Percentiles rank a stretch among this genome's conserved stretches.
These are phyloP conservation scores for Plantago elongata DNA, from an alignment of 257 asterid species.

Conservation along the genomic window DNA sequence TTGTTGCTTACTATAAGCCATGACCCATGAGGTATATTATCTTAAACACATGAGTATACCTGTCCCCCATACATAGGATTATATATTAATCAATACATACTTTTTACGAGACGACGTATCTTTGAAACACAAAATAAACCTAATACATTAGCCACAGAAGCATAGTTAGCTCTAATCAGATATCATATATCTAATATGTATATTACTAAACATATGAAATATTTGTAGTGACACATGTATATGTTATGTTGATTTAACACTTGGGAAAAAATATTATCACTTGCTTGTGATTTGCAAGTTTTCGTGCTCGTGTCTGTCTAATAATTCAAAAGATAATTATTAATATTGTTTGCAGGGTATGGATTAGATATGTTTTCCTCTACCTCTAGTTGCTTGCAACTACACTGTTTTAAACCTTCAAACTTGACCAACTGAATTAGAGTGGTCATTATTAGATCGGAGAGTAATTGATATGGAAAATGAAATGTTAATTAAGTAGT, in stretches of 20 bases:
- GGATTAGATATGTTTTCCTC: constrained; percentile 26
- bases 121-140: too few relatives aligned
- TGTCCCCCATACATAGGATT: not conserved
- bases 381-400: not conserved
- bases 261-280: not conserved
- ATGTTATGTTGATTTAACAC: too few relatives aligned
- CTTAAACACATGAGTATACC: not conserved
- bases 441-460: not conserved
- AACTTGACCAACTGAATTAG: not conserved
- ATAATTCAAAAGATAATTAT: constrained; percentile 24
- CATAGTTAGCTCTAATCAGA: too few relatives aligned
- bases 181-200: too few relatives aligned
- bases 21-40: not conserved
- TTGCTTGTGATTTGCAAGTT: constrained; percentile 17
- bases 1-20: constrained; percentile 1
- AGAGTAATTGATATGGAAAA: not conserved
- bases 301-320: constrained; percentile 32
- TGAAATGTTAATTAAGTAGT: too few relatives aligned
- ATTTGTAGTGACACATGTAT: too few relatives aligned
- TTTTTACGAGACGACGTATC: too few relatives aligned
- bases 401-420: not conserved
- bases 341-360: constrained; percentile 25
- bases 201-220: too few relatives aligned
- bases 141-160: too few relatives aligned
- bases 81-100: too few relatives aligned